Conservation (phyloP, 331 rosid genomes). For the Rhamnella rubrinervis region DNA sequence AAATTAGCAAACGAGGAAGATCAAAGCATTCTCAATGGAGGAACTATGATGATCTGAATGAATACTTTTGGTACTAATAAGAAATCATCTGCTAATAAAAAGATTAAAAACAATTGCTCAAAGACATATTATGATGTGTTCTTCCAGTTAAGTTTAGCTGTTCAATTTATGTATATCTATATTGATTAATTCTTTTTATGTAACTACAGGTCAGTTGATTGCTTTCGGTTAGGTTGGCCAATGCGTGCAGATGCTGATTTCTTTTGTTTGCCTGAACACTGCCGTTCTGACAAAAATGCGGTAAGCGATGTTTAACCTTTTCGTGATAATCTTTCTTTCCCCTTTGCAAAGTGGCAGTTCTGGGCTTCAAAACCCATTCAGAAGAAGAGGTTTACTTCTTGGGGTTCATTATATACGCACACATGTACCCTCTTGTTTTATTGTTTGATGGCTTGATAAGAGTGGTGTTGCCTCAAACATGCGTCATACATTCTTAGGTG, state of each 20-base stretch:
- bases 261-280: constrained; percentile 50
- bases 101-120: too few species aligned
- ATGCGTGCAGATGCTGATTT: constrained; percentile 98
- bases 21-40: constrained; percentile 99
- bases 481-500: too few species aligned
- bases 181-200: constrained; percentile 21
- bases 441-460: too few species aligned
- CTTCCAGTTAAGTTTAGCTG: neutral
- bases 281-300: constrained; percentile 42
- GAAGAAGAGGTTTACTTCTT: neutral
- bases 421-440: too few species aligned
- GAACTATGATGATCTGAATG: constrained; percentile 94
- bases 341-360: neutral
- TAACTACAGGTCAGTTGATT: constrained; percentile 86
- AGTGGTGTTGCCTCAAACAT: too few species aligned
- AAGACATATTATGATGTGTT: too few species aligned
- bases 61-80: constrained; percentile 76
- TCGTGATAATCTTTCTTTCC: neutral
- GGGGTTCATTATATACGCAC: neutral
- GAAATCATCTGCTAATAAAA: too few species aligned
- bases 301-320: constrained; percentile 39
- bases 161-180: constrained; percentile 9
- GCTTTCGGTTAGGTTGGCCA: constrained; percentile 98
- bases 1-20: constrained; percentile 71
- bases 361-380: neutral